Evolutionary conservation across 371 early-diverging fungal species (phyloP).

Genomic region (Mucor racemosus): DNA sequence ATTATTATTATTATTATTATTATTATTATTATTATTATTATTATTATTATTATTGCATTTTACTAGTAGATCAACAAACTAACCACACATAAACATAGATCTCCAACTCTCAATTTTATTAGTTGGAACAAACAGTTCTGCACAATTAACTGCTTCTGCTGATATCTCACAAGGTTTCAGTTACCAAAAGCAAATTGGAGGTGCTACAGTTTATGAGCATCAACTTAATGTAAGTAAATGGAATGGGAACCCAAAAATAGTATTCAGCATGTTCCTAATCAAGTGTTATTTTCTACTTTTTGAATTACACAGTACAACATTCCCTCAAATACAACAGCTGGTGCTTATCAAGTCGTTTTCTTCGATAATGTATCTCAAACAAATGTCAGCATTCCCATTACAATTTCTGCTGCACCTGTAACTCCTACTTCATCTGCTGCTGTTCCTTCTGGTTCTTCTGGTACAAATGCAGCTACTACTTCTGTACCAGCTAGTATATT

Average conservation of each 20-base stretch:
- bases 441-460: slow-evolving; percentile 9
- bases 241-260: not conserved
- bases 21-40: too few relatives aligned
- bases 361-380: slow-evolving; percentile 28
- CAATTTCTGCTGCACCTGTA: slow-evolving; percentile 34
- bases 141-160: slow-evolving; percentile 23
- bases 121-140: slow-evolving; percentile 21
- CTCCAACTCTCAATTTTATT: slow-evolving; percentile 35
- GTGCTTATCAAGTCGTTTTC: slow-evolving; percentile 36
- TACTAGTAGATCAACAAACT: too few relatives aligned
- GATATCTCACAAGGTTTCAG: slow-evolving; percentile 43
- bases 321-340: slow-evolving; percentile 34
- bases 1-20: too few relatives aligned
- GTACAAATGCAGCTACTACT: slow-evolving; percentile 6
- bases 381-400: slow-evolving; percentile 35
- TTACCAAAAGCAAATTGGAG: slow-evolving; percentile 28
- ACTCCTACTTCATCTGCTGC: slow-evolving; percentile 15
- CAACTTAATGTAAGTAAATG: slow-evolving; percentile 34
- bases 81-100: slow-evolving; percentile 2
- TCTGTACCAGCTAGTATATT: not conserved
- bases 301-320: slow-evolving; percentile 33
- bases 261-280: not conserved
- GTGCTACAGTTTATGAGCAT: slow-evolving; percentile 39
- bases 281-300: not conserved
- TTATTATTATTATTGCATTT: too few relatives aligned